A percentile compares a stretch with the other conserved stretches of the same genome.
Evolutionary conservation across 306 rosid species (phyloP).

Genomic region (Cyamopsis tetragonoloba): DNA sequence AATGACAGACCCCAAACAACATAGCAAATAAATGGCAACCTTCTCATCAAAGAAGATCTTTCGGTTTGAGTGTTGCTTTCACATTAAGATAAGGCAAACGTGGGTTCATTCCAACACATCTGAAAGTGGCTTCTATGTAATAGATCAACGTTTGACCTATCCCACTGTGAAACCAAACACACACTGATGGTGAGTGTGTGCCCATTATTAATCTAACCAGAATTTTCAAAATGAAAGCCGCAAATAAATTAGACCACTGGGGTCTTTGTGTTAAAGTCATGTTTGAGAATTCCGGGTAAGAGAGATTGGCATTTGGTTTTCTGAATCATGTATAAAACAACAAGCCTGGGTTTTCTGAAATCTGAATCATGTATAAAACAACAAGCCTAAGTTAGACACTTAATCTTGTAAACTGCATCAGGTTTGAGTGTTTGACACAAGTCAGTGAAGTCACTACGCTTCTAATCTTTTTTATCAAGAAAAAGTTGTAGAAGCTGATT

Average conservation of each 20-base stretch:
- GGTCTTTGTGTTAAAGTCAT: not conserved
- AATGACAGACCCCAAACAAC: slow-evolving; percentile 5
- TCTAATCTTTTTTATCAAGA: not conserved
- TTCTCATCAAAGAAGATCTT: not conserved
- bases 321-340: not conserved
- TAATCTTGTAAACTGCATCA: slow-evolving; percentile 16
- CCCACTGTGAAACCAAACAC: no score
- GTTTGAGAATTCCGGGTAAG: not conserved
- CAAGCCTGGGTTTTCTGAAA: not conserved
- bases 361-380: not conserved
- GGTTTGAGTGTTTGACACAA: no score
- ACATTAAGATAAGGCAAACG: no score
- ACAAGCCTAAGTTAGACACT: not conserved
- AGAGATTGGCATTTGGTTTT: slow-evolving; percentile 7
- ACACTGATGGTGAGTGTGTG: no score
- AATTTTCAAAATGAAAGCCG: not conserved
- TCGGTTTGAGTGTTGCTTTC: not conserved
- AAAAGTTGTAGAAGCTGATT: not conserved
- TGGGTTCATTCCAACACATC: no score
- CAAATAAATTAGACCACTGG: not conserved
- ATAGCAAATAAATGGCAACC: not conserved
- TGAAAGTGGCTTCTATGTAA: no score
- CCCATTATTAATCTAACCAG: slow-evolving; percentile 3
- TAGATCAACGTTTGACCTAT: no score
- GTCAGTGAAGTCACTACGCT: not conserved